A percentile compares a stretch with the other conserved stretches of the same genome.
Conservation (phyloP, 2,329 filamentous ascomycete species). For the Leptographium radiaticola region DNA sequence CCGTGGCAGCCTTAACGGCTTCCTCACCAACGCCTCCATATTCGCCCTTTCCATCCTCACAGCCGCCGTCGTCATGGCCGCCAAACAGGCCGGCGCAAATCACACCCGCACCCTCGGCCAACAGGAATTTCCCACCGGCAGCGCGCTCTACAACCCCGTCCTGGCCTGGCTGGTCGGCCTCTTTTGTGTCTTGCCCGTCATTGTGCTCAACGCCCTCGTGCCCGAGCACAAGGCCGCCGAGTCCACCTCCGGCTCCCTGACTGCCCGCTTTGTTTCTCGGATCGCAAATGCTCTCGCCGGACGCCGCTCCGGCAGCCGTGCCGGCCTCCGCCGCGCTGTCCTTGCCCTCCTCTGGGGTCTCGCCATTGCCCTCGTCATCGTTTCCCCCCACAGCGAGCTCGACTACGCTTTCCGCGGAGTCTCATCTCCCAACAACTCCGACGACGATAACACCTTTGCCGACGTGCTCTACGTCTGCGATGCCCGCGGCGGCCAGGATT, state of each 20-base stretch:
- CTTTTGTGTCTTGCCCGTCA: constrained; percentile 6
- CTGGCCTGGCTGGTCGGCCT: constrained; percentile 9
- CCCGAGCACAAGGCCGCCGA: neutral
- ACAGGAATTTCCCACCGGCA: constrained; percentile 6
- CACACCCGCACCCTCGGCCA: neutral
- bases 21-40: constrained; percentile 8
- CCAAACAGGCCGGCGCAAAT: neutral
- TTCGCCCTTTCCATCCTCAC: constrained; percentile 10
- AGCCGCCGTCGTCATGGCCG: constrained; percentile 10
- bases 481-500: constrained; percentile 7
- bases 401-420: constrained; percentile 5
- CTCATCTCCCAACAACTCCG: neutral
- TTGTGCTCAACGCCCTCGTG: constrained; percentile 8
- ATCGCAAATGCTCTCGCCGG: neutral
- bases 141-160: constrained; percentile 11
- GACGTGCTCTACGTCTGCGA: constrained; percentile 7
- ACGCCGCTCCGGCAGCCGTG: constrained; percentile 1
- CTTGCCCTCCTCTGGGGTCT: constrained; percentile 10
- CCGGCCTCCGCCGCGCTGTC: constrained; percentile 8
- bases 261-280: too few species aligned
- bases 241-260: neutral
- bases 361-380: constrained; percentile 4
- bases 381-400: constrained; percentile 9
- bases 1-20: constrained; percentile 15
- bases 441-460: constrained; percentile 1